Evolutionary conservation across 139 green algal species (phyloP).

Genomic region (Auxenochlorella pyrenoidosa): DNA sequence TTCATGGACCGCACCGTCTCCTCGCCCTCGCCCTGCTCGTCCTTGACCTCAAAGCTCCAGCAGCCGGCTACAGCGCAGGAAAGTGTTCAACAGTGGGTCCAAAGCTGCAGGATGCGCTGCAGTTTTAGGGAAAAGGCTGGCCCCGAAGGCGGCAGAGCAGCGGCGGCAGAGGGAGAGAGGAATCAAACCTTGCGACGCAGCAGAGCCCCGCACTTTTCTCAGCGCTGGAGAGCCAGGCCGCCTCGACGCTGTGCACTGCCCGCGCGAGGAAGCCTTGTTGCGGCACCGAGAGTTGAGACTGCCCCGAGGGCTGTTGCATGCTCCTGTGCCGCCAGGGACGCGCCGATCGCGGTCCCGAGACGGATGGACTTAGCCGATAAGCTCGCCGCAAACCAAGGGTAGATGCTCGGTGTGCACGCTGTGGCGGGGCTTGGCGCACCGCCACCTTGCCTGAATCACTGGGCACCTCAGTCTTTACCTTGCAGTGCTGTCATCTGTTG

Average conservation of each 20-base stretch:
- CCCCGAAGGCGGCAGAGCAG: neutral
- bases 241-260: constrained; percentile 9
- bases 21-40: neutral
- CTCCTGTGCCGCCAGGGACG: no score
- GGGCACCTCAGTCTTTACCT: no score
- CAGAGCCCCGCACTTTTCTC: constrained; percentile 7
- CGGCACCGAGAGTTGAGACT: neutral
- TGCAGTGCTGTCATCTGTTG: no score
- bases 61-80: neutral
- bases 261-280: neutral
- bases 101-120: no score
- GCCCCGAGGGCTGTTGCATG: no score
- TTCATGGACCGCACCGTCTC: neutral
- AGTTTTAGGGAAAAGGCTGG: neutral
- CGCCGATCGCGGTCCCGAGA: no score
- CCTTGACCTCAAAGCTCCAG: constrained; percentile 19
- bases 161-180: neutral
- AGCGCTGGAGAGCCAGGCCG: constrained; percentile 1
- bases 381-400: no score
- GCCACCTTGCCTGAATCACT: no score
- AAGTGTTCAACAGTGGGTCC: neutral
- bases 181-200: no score
- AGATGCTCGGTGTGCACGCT: no score
- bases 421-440: no score
- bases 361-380: no score